These are phyloP conservation scores for Cucurbita maxima DNA, from an alignment of 306 rosid species.

Conservation along the genomic window DNA sequence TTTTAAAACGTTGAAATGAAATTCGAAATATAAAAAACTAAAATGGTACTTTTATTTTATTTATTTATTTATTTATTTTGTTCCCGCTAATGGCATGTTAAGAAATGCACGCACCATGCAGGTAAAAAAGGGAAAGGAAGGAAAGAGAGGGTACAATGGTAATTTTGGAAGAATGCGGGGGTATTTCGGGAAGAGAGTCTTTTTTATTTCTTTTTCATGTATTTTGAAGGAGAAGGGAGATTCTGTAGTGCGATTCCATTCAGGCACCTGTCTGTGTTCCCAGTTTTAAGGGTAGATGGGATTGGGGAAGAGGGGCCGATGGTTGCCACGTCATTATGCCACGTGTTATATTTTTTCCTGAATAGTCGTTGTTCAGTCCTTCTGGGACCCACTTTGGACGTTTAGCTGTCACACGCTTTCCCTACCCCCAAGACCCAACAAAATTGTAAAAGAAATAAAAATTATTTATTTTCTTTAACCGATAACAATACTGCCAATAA, in stretches of 20 bases:
- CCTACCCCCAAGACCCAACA: not conserved
- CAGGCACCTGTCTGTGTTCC: not conserved
- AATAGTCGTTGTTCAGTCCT: not conserved
- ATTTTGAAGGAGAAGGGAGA: constrained; percentile 5
- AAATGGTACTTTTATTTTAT: too few relatives aligned
- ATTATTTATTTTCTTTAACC: not conserved
- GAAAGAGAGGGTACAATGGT: not conserved
- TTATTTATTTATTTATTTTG: not conserved
- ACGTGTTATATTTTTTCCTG: not conserved
- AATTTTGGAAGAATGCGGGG: not conserved
- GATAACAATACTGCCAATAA: not conserved
- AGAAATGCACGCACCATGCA: not conserved
- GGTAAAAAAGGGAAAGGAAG: not conserved
- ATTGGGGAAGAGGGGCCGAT: not conserved
- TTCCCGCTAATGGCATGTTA: not conserved
- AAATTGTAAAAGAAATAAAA: not conserved
- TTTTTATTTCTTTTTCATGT: not conserved
- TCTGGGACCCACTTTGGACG: not conserved
- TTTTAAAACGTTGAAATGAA: too few relatives aligned
- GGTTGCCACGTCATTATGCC: not conserved
- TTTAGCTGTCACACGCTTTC: constrained; percentile 1
- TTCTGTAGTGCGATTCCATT: not conserved
- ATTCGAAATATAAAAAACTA: too few relatives aligned
- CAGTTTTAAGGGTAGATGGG: not conserved
- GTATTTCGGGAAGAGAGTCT: not conserved